Evolutionary conservation across 148 eudicot genomes (phyloP), one percentile per base, ranked within the genome.

Genomic region (Chenopodium album): DNA sequence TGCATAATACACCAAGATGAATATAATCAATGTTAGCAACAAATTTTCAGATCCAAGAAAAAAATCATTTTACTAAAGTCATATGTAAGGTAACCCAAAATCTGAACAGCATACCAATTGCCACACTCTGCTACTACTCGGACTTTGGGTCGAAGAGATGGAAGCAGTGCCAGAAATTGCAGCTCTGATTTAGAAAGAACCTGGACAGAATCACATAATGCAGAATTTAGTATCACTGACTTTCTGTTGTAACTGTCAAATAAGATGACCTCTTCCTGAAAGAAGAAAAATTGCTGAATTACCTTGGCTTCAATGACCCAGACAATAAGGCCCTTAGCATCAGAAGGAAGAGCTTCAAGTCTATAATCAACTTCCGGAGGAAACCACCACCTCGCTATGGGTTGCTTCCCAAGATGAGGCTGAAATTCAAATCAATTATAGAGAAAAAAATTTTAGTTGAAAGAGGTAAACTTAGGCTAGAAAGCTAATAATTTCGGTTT

Each of bases 111-210:
- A 77, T 88, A 95, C 99, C 98, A 95, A 85, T 95, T 95, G 71
- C 99, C 99, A 60, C 98, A 93, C 87, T 93, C 99, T 62, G 99
- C 98, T n/a, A 93, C 82, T n/a, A 95, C 99, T 82, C 94, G 87
- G 67, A 93, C 97, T 71, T 82, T 89, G 64, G 98, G 98, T 81
- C 98, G 82, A 48, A 95, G 88, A n/a, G 95, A 79, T 4, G 98
- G 98, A 82, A 95, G 98, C 63, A 95, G 77, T 28, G 94, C 91
- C 26, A 95, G 92, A 87, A 95, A 95, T 87, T 93, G 98, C 87
- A 95, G 84, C 79, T 93, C 97, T 46, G 97, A 78, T 84, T 91
- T 95, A 4, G 98, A 93, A 74, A 95, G 79, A 54, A 95, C 98
- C 96, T 94, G 80, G 4, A 41, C 26, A 83, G 28, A 52, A 59